Base-by-base conservation (phyloP, 441 rosid species). In the Populus hybrid region DNA sequence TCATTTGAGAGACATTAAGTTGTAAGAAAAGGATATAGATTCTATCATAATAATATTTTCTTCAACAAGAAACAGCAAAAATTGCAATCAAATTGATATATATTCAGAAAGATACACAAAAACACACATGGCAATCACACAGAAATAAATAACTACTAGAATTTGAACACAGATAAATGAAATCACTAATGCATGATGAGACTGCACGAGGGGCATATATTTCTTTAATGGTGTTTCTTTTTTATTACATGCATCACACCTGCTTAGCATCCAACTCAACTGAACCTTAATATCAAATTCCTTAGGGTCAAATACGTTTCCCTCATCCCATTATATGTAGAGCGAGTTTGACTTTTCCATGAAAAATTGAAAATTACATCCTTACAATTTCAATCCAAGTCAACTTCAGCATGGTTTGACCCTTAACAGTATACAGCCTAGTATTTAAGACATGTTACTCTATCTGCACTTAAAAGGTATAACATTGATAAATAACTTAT, bases 11-110 rank as follows among this genome's bases (percentile, higher is more conserved):
- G 61, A 24, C 10, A 57, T 6, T 8, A 71, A n/a, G 67, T 19
- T 67, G 23, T 19, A 75, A 71, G 9, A 75, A 71, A 50, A 34
- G 38, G 46, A 76, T 26, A 59, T 26, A 9, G 28, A 77, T 63
- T 69, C 35, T 75, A 42, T 32, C 32, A 35, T 1, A 26, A 67
- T 18, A 38, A 69, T 23, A 67, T 53, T 26, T 78, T 16, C 21
- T 63, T 18, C 10, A 23, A 70, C 21, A 69, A 10, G 68, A 76
- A 40, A 36, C 38, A 38, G n/a, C 42, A 36, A 78, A 35, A 53
- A 72, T 11, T 6, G 18, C 38, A 61, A 23, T 34, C 59, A 50
- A 21, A 3, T 53, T 42, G n/a, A 76, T 69, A 23, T 21, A 74
- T 57, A 26, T 66, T 64, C 24, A 9, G 14, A 21, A 32, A 42